Evolutionary conservation across 371 early-diverging fungal genomes (phyloP), one percentile per base, ranked within the genome.

Genomic region (Mucor circinelloides): DNA sequence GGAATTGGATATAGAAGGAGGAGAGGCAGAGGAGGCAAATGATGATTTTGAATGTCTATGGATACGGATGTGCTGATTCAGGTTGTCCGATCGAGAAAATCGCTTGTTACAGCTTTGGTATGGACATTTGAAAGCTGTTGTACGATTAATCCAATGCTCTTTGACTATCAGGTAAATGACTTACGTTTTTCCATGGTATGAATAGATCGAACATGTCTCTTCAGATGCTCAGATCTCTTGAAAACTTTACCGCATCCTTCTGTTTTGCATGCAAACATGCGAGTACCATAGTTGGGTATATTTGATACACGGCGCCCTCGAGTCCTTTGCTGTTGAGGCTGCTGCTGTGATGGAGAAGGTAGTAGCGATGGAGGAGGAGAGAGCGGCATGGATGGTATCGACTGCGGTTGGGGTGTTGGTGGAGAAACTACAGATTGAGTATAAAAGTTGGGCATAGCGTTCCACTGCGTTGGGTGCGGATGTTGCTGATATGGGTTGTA

Each of bases 121-220:
- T 25, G 70, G 65, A 38, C 67, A 73, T 55, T 62, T 54, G 32
- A 61, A 69, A 15, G 69, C 73, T 72, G 63, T 30, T 6, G 17
- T 12, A 25, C 19, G 0, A 21, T 6, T 30, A 34, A 17, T 55
- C 28, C 21, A 9, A 13, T 4, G 15, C 3, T 6, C 42, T n/a
- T 30, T 10, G 25, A 19, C 2, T n/a, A n/a, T 25, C n/a, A 60
- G 9, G 21, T 4, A 21, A 38, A n/a, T 46, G 12, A 83, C 85
- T 79, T 82, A 87, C 87, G 88, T 79, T 85, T 84, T 52, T 88
- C 87, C 46, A 80, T 69, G 0, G 87, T 89, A 64, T 89, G 88
- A 28, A 89, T 85, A 5, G 87, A 89, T 48, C 87, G 78, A 31
- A 86, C 78, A 54, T 89, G 89, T 42, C 88, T 79, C 57, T 88